Evolutionary conservation across 1,284 basidiomycete genomes (phyloP).

Genomic region (Malassezia slooffiae): DNA sequence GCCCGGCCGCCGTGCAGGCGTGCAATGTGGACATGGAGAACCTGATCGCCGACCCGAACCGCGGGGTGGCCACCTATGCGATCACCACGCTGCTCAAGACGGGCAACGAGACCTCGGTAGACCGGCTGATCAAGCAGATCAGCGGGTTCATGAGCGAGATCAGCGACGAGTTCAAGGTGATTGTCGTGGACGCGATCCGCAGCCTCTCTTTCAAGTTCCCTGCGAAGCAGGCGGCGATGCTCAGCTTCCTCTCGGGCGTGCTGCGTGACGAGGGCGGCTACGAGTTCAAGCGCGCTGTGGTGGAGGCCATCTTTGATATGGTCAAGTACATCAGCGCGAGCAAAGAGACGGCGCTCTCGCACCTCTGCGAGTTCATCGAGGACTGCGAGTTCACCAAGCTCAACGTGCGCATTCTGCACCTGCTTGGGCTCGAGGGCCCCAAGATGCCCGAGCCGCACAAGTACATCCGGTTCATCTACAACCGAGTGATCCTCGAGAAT

Average conservation of each 20-base stretch:
- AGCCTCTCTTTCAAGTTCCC: constrained; percentile 98
- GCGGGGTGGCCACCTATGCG: constrained; percentile 94
- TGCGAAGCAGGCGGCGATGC: constrained; percentile 64
- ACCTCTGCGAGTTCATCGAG: constrained; percentile 99
- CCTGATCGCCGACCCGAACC: constrained; percentile 88
- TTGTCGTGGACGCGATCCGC: constrained; percentile 96
- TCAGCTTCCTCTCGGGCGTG: constrained; percentile 52
- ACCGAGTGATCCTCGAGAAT: constrained; percentile 96
- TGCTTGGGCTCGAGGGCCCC: constrained; percentile 91
- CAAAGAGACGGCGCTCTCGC: constrained; percentile 76
- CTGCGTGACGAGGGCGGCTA: constrained; percentile 73
- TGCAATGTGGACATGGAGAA: constrained; percentile 98
- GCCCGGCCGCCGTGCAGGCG: constrained; percentile 71
- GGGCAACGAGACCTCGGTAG: constrained; percentile 95
- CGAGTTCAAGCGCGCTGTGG: constrained; percentile 97
- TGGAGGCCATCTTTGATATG: constrained; percentile 99
- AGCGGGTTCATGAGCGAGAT: constrained; percentile 98
- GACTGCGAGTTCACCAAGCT: constrained; percentile 99
- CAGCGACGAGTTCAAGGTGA: constrained; percentile 99
- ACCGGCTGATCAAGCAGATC: constrained; percentile 98
- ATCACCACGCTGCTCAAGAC: constrained; percentile 99
- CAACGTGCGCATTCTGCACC: constrained; percentile 86
- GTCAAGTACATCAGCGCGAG: constrained; percentile 91
- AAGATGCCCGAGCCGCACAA: constrained; percentile 89
- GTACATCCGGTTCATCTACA: constrained; percentile 99